Evolutionary conservation across 441 rosid genomes (phyloP).

Genomic region (Eugenia klotzschiana): DNA sequence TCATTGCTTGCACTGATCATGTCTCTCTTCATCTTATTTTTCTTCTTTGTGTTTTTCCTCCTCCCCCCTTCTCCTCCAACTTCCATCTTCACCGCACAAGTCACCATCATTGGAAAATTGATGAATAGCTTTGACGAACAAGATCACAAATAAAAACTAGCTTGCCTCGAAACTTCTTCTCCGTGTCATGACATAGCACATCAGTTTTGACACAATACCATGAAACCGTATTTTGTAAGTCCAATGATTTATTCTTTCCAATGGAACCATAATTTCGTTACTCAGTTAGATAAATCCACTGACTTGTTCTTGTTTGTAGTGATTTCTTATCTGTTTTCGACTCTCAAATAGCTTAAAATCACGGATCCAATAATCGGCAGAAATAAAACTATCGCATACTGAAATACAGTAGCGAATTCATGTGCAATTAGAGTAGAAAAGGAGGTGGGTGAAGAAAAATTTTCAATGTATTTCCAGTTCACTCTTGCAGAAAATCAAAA

Average conservation of each 20-base stretch:
- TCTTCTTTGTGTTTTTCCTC: neutral
- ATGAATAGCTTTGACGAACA: neutral
- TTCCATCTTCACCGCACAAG: neutral
- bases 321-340: neutral
- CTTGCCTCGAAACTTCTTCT: neutral
- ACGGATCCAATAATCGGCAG: neutral
- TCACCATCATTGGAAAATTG: neutral
- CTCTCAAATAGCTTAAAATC: neutral
- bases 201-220: neutral
- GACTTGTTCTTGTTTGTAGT: neutral
- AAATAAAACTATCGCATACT: neutral
- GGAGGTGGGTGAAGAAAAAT: neutral
- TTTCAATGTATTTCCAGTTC: neutral
- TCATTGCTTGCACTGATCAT: too few species aligned
- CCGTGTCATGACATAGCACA: neutral
- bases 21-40: too few species aligned
- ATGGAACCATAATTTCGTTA: neutral
- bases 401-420: neutral
- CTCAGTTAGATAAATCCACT: neutral
- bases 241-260: fast-evolving
- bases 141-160: neutral
- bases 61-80: neutral
- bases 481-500: neutral
- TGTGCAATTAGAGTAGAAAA: neutral
- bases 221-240: neutral